Percentiles rank a stretch among this genome's conserved stretches.
Evolutionary conservation across 2,329 filamentous ascomycete genomes (phyloP).

Genomic region (Diplodia sapinea): DNA sequence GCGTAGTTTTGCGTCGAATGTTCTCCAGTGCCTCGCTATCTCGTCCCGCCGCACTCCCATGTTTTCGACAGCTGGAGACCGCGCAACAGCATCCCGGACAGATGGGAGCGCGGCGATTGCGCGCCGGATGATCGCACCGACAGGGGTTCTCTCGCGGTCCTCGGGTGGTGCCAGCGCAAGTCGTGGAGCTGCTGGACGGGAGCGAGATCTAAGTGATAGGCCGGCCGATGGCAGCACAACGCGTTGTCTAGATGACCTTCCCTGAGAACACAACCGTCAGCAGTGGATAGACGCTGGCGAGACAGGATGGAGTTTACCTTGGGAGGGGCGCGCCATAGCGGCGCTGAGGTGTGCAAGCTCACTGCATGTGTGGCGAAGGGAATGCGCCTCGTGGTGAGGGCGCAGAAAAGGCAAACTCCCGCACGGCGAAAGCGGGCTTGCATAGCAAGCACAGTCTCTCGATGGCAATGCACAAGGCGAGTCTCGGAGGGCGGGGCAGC

Average conservation of each 20-base stretch:
- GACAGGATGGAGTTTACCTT: background rate
- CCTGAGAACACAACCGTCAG: background rate
- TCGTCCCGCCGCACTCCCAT: background rate
- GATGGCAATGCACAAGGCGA: background rate
- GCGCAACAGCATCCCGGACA: background rate
- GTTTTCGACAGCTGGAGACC: background rate
- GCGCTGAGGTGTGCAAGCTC: conserved; percentile 10
- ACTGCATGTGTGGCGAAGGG: background rate
- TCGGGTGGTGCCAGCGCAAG: too few species aligned
- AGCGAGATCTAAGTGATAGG: too few species aligned
- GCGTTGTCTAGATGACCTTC: too few species aligned
- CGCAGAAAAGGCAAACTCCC: conserved; percentile 51
- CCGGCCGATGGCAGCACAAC: too few species aligned
- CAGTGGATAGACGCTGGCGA: background rate
- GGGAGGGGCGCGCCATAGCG: background rate
- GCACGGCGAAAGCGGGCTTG: conserved; percentile 35
- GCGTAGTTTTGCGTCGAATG: background rate
- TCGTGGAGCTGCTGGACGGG: too few species aligned
- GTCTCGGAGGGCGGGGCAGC: background rate
- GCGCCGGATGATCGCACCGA: background rate
- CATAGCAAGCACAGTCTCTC: conserved; percentile 1
- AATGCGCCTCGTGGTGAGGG: conserved; percentile 31
- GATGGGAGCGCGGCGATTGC: background rate
- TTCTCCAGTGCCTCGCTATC: background rate
- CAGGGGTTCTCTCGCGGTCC: too few species aligned